Evolutionary conservation across 208 protist species (phyloP).

Genomic region (Entamoeba histolytica): DNA sequence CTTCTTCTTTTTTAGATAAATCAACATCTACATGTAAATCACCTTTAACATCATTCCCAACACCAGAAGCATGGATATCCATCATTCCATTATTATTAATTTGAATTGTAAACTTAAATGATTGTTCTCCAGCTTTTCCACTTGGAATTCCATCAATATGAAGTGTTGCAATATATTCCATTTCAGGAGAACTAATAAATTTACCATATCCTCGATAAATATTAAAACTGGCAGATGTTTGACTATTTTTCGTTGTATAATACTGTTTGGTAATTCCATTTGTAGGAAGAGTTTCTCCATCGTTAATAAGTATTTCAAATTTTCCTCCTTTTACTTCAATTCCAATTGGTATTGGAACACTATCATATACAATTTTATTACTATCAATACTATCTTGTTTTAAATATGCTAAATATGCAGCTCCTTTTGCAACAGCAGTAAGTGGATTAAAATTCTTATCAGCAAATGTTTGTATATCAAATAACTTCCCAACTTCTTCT

Average conservation of each 20-base stretch:
- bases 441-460: background rate
- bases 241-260: background rate
- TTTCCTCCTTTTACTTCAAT: background rate
- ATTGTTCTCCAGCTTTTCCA: no score
- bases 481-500: background rate
- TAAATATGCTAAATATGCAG: background rate
- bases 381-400: background rate
- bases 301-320: background rate
- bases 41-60: no score
- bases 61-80: no score
- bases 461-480: background rate
- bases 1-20: no score
- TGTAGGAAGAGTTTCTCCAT: background rate
- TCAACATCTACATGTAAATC: no score
- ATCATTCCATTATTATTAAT: no score
- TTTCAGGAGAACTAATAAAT: background rate
- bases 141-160: no score
- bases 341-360: background rate
- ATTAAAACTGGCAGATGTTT: background rate
- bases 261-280: background rate
- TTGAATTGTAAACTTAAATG: no score
- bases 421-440: background rate
- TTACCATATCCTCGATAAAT: background rate
- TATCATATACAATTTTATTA: background rate
- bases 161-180: no score